phyloP scores from a whole-genome alignment of 208 protist genomes.

The Entamoeba dispar region DNA sequence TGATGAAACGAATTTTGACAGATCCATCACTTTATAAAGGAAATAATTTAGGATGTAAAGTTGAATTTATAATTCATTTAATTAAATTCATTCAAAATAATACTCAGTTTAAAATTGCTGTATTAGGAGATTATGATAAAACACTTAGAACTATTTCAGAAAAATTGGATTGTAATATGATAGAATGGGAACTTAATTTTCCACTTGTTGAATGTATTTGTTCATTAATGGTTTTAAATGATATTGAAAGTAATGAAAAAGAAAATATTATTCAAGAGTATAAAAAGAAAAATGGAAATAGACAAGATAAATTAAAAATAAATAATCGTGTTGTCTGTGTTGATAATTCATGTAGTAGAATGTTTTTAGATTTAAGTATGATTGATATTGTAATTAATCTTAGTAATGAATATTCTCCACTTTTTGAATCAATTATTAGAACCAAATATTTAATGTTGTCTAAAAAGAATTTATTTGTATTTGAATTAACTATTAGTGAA shows the following conservation, averaged over 20 bases:
- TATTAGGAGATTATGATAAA: not conserved
- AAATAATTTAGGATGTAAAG: not conserved
- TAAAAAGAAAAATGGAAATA: no score
- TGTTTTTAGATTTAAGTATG: no score
- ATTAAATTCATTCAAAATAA: not conserved
- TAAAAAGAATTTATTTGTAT: not conserved
- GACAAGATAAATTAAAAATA: no score
- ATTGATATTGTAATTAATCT: not conserved
- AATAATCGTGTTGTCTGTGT: no score
- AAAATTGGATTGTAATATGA: not conserved
- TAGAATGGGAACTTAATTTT: not conserved
- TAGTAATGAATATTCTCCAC: not conserved
- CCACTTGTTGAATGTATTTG: no score
- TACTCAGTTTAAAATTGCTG: not conserved
- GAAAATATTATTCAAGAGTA: no score
- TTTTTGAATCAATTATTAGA: not conserved
- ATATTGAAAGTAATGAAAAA: no score
- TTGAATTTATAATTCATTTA: not conserved
- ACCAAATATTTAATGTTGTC: not conserved
- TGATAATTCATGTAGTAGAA: no score
- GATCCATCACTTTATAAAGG: not conserved
- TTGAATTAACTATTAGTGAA: not conserved
- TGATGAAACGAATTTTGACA: not conserved
- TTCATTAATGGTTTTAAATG: no score
- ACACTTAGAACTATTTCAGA: not conserved